These are phyloP conservation scores for Eragrostis tef DNA, from an alignment of 202 grass and related monocot genomes.

Conservation along the genomic window DNA sequence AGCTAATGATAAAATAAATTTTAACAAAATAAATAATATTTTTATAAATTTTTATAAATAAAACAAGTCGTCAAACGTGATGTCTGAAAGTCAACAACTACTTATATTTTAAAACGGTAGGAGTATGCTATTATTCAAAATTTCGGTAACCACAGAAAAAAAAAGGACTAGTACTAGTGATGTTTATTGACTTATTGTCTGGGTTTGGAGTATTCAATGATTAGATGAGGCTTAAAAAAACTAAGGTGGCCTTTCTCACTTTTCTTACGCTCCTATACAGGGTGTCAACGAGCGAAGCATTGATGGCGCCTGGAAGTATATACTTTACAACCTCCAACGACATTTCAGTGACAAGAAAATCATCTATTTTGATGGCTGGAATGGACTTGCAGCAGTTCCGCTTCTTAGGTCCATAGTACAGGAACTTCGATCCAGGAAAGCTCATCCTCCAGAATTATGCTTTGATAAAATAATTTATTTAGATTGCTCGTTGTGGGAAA, in stretches of 20 bases:
- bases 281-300: rapidly evolving
- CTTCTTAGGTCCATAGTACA: background rate
- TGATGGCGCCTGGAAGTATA: rapidly evolving
- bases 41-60: too few relatives aligned
- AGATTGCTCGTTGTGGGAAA: constrained; percentile 24
- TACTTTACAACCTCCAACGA: background rate
- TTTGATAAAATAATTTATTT: constrained; percentile 2
- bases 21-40: too few relatives aligned
- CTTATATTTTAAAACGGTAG: too few relatives aligned
- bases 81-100: too few relatives aligned
- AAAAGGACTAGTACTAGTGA: background rate
- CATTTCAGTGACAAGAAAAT: background rate
- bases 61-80: too few relatives aligned
- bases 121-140: background rate
- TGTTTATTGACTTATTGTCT: background rate
- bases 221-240: background rate
- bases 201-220: background rate
- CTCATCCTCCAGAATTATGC: background rate
- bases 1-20: too few relatives aligned
- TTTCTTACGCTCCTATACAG: background rate
- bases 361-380: background rate
- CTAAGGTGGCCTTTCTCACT: background rate
- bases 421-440: background rate
- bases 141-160: background rate
- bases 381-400: background rate